Conservation (phyloP, 2,329 filamentous ascomycete species). For the Aureobasidium leucospermi region DNA sequence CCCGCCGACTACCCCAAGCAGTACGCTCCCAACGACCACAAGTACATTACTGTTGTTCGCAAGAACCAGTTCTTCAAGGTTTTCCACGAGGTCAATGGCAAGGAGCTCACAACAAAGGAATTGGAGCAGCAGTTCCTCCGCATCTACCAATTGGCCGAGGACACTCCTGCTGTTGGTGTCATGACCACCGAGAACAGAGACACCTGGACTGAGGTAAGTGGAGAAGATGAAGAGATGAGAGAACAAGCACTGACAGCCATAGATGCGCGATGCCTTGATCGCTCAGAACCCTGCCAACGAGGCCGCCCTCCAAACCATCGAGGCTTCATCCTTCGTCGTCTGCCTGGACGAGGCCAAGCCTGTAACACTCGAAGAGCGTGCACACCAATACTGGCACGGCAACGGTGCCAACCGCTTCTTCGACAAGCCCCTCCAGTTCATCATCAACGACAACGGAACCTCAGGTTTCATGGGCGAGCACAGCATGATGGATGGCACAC, state of each 20-base stretch:
- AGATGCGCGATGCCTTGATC: slow-evolving; percentile 63
- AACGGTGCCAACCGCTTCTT: slow-evolving; percentile 95
- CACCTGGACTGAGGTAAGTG: slow-evolving; percentile 68
- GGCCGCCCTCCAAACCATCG: slow-evolving; percentile 68
- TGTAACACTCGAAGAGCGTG: slow-evolving; percentile 90
- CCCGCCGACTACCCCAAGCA: slow-evolving; percentile 79
- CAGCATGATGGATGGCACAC: slow-evolving; percentile 99
- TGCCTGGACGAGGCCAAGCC: slow-evolving; percentile 89
- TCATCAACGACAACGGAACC: slow-evolving; percentile 95
- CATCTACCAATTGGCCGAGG: slow-evolving; percentile 72
- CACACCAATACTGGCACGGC: slow-evolving; percentile 96
- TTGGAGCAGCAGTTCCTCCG: slow-evolving; percentile 82
- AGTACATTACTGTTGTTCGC: slow-evolving; percentile 82
- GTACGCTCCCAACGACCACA: slow-evolving; percentile 65
- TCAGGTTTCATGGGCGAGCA: slow-evolving; percentile 98
- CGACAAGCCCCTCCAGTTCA: slow-evolving; percentile 97
- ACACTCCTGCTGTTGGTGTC: slow-evolving; percentile 67
- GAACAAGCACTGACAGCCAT: neutral
- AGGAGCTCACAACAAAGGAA: slow-evolving; percentile 81
- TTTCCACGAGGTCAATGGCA: slow-evolving; percentile 68
- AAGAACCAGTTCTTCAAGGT: slow-evolving; percentile 99
- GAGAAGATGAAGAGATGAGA: neutral
- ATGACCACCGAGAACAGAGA: slow-evolving; percentile 92
- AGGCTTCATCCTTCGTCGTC: slow-evolving; percentile 82
- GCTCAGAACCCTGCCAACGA: slow-evolving; percentile 72